Percentiles rank a stretch among this genome's conserved stretches.
Conservation (phyloP, 1,284 basidiomycete species). For the Chalciporus piperatoides region DNA sequence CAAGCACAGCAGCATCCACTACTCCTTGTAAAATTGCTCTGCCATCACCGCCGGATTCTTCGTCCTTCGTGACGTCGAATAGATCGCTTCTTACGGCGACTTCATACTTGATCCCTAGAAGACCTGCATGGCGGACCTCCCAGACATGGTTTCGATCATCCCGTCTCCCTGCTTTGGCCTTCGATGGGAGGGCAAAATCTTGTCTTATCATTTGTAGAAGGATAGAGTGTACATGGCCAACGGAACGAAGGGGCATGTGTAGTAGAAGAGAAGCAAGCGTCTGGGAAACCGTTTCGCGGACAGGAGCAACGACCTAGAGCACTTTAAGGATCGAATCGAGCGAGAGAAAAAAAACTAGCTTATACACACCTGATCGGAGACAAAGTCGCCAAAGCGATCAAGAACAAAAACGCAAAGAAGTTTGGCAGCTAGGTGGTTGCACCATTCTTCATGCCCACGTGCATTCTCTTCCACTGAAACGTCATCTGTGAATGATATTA, state of each 20-base stretch:
- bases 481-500: conserved; percentile 39
- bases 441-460: conserved; percentile 77
- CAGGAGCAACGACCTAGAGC: conserved; percentile 85
- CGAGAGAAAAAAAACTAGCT: neutral
- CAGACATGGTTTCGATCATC: conserved; percentile 74
- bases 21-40: conserved; percentile 67
- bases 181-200: conserved; percentile 53
- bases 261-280: conserved; percentile 88
- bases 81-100: conserved; percentile 90
- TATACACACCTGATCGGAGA: conserved; percentile 78
- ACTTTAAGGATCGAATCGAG: conserved; percentile 1
- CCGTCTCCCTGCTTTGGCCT: conserved; percentile 39
- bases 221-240: conserved; percentile 78
- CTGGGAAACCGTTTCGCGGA: conserved; percentile 95
- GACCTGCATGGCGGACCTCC: conserved; percentile 96
- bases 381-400: conserved; percentile 97
- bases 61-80: conserved; percentile 48
- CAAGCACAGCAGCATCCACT: conserved; percentile 83
- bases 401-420: conserved; percentile 91
- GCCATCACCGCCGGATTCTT: conserved; percentile 37
- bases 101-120: conserved; percentile 97
- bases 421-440: conserved; percentile 83
- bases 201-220: conserved; percentile 94
- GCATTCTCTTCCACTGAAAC: conserved; percentile 55
- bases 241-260: conserved; percentile 77